Conservation (phyloP, 306 rosid genomes). For the Myrica gale region DNA sequence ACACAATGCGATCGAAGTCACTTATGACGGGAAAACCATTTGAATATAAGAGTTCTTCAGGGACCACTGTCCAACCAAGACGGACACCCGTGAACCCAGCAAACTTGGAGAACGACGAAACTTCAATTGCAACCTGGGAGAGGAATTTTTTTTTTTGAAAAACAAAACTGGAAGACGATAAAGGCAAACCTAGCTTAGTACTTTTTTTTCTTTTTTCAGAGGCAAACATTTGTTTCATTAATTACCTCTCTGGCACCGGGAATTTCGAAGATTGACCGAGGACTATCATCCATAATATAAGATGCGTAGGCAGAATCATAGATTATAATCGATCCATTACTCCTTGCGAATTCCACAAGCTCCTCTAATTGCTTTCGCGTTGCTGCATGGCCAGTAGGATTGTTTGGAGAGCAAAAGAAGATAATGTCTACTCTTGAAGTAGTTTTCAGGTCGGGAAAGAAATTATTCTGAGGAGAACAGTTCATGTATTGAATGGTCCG, state of each 20-base stretch:
- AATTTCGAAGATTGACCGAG: conserved; percentile 66
- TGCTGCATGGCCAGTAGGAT: conserved; percentile 80
- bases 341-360: conserved; percentile 62
- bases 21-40: conserved; percentile 41
- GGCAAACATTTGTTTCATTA: background rate
- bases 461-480: conserved; percentile 50
- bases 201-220: background rate
- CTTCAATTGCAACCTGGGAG: conserved; percentile 37
- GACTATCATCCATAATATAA: conserved; percentile 58
- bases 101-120: conserved; percentile 41
- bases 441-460: conserved; percentile 56
- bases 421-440: conserved; percentile 53
- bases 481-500: conserved; percentile 63
- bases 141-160: background rate
- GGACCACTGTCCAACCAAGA: conserved; percentile 44
- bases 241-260: conserved; percentile 66
- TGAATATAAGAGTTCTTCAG: conserved; percentile 33
- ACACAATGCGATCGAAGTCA: conserved; percentile 38
- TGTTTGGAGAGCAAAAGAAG: conserved; percentile 84
- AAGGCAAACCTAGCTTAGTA: background rate
- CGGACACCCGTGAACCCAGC: conserved; percentile 45
- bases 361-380: conserved; percentile 55
- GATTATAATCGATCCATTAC: conserved; percentile 66
- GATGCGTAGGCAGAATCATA: conserved; percentile 68
- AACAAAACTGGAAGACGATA: no score